A percentile compares a stretch with the other conserved stretches of the same genome.
Conservation (phyloP, 495 filamentous ascomycete species). For the Chaetomidium leptoderma region DNA sequence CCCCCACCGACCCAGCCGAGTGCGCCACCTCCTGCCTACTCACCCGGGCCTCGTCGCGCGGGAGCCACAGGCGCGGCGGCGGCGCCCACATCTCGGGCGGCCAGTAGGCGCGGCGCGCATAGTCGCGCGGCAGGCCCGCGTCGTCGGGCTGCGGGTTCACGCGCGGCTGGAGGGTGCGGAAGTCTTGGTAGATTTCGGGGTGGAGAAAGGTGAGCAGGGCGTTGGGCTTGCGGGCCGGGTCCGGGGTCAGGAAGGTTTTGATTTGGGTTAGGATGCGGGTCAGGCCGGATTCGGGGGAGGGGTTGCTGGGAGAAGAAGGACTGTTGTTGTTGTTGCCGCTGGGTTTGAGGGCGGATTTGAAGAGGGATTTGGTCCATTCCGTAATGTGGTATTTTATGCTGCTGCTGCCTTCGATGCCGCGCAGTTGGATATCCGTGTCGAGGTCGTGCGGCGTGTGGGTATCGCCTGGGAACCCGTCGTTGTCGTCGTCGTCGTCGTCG, state of each 20-base stretch:
- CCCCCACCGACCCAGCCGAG: constrained; percentile 52
- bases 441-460: constrained; percentile 22
- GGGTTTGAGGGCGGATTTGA: constrained; percentile 16
- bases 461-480: constrained; percentile 30
- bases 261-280: constrained; percentile 25
- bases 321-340: not conserved
- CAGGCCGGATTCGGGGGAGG: constrained; percentile 20
- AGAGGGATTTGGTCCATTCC: constrained; percentile 19
- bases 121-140: constrained; percentile 50
- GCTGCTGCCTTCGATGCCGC: constrained; percentile 35
- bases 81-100: constrained; percentile 61
- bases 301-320: too few relatives aligned
- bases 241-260: constrained; percentile 25
- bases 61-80: constrained; percentile 65
- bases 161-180: constrained; percentile 56
- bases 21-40: constrained; percentile 59
- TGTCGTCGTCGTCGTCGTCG: constrained; percentile 36
- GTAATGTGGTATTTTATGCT: constrained; percentile 24
- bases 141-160: constrained; percentile 41
- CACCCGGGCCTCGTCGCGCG: constrained; percentile 61
- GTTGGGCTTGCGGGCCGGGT: constrained; percentile 27
- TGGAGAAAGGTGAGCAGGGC: constrained; percentile 56
- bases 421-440: constrained; percentile 30
- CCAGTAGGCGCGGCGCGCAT: constrained; percentile 56
- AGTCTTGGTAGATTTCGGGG: constrained; percentile 62